Percentiles rank a stretch among this genome's conserved stretches.
These are phyloP conservation scores for Pittosporum tobira DNA, from an alignment of 129 eudicot species.

Conservation along the genomic window DNA sequence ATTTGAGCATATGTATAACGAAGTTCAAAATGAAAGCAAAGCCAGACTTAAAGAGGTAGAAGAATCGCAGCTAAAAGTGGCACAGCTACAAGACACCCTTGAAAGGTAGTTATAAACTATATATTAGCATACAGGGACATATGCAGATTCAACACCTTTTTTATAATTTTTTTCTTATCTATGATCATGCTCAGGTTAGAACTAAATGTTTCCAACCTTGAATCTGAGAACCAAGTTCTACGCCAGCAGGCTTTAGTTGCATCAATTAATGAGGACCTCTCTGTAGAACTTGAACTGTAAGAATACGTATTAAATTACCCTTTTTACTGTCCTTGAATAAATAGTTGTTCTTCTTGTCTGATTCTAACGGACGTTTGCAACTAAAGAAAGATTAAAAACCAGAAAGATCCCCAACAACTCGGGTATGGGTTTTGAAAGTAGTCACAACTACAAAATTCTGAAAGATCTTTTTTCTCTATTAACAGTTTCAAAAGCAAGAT, in stretches of 20 bases:
- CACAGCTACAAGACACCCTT: slow-evolving; percentile 64
- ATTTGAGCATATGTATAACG: slow-evolving; percentile 46
- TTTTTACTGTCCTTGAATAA: not conserved
- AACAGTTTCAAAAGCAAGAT: slow-evolving; percentile 68
- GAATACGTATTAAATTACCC: slow-evolving; percentile 11
- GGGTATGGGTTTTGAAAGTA: not conserved
- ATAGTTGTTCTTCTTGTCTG: not conserved
- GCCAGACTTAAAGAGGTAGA: slow-evolving; percentile 52
- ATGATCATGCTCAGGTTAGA: slow-evolving; percentile 57
- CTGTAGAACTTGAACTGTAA: slow-evolving; percentile 76
- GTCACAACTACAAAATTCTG: not conserved
- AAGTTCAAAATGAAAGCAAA: slow-evolving; percentile 53
- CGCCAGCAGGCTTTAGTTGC: slow-evolving; percentile 91
- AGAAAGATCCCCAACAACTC: too few species aligned
- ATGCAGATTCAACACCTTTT: not conserved
- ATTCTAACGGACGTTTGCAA: not conserved
- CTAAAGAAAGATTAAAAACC: not conserved
- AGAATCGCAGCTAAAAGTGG: slow-evolving; percentile 56
- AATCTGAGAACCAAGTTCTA: slow-evolving; percentile 92
- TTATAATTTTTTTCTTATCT: slow-evolving; percentile 17
- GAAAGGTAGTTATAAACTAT: slow-evolving; percentile 43
- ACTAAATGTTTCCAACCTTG: slow-evolving; percentile 70
- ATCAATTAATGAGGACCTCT: slow-evolving; percentile 58
- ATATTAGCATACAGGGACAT: not conserved
- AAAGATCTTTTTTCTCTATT: slow-evolving; percentile 8